A percentile compares a stretch with the other conserved stretches of the same genome.
These are phyloP conservation scores for Kondoa subrosea DNA, from an alignment of 768 basidiomycete genomes.

Conservation along the genomic window DNA sequence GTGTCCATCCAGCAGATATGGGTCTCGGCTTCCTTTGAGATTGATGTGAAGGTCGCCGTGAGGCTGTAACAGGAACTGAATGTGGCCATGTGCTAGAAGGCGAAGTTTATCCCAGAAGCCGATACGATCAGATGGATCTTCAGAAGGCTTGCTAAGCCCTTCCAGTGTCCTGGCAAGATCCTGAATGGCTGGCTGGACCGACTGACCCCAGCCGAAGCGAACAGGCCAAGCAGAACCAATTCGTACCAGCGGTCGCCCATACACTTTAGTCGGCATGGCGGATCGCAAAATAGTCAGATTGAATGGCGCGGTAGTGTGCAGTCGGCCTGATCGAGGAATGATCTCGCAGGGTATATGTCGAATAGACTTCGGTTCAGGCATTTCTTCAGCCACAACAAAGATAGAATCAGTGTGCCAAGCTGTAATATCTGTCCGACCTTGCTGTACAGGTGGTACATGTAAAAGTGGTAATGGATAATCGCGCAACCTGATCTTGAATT, in stretches of 20 bases:
- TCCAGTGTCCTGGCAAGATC: slow-evolving; percentile 73
- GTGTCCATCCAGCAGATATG: slow-evolving; percentile 48
- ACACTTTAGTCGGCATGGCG: slow-evolving; percentile 87
- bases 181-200: slow-evolving; percentile 67
- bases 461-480: slow-evolving; percentile 79
- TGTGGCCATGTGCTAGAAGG: slow-evolving; percentile 66
- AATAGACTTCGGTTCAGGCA: slow-evolving; percentile 37
- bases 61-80: slow-evolving; percentile 46
- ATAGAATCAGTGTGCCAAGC: slow-evolving; percentile 55
- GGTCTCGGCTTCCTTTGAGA: slow-evolving; percentile 77
- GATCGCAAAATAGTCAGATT: slow-evolving; percentile 54
- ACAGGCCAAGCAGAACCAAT: slow-evolving; percentile 51
- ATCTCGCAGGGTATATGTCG: slow-evolving; percentile 44
- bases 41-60: slow-evolving; percentile 53
- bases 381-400: slow-evolving; percentile 73
- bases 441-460: slow-evolving; percentile 40
- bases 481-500: slow-evolving; percentile 50
- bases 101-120: slow-evolving; percentile 96
- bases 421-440: slow-evolving; percentile 26
- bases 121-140: slow-evolving; percentile 61
- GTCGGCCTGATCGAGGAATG: slow-evolving; percentile 42
- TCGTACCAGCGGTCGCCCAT: slow-evolving; percentile 55
- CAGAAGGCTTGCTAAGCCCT: slow-evolving; percentile 54
- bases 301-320: slow-evolving; percentile 30
- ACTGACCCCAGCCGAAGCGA: slow-evolving; percentile 72